A percentile compares a stretch with the other conserved stretches of the same genome.
These are phyloP conservation scores for Kuraishia capsulata DNA, from an alignment of 805 yeast genomes.

Conservation along the genomic window DNA sequence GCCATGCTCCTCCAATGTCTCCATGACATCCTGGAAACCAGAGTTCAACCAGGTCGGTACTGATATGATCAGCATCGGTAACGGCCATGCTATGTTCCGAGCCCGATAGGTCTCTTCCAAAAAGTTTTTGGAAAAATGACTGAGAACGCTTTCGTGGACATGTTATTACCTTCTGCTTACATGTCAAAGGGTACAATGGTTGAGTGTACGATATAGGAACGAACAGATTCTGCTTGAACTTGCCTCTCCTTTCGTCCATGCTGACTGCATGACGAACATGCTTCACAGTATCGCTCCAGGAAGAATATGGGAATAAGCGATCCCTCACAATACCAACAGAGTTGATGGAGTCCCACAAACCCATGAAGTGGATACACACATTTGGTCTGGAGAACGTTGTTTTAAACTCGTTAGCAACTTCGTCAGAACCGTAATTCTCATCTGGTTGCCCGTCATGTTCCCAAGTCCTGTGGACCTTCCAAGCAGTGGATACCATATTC, in stretches of 20 bases:
- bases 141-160: neutral
- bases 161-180: neutral
- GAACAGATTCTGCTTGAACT: constrained; percentile 50
- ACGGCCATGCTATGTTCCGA: neutral
- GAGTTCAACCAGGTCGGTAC: constrained; percentile 34
- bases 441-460: constrained; percentile 50
- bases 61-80: constrained; percentile 1
- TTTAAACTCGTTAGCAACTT: constrained; percentile 44
- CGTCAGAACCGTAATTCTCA: constrained; percentile 29
- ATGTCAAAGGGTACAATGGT: constrained; percentile 7
- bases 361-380: constrained; percentile 47
- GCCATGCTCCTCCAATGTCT: constrained; percentile 67
- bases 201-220: constrained; percentile 30
- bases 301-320: constrained; percentile 48
- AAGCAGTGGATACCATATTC: constrained; percentile 48
- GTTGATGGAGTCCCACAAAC: constrained; percentile 62
- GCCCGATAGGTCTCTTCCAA: constrained; percentile 7
- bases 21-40: constrained; percentile 69
- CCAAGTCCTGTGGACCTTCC: constrained; percentile 57
- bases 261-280: constrained; percentile 63
- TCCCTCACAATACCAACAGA: constrained; percentile 56
- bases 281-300: constrained; percentile 38
- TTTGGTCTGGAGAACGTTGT: constrained; percentile 39
- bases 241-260: constrained; percentile 57
- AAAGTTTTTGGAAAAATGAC: neutral